Evolutionary conservation across 768 basidiomycete species (phyloP).

Genomic region (Amanita pallidorosea): DNA sequence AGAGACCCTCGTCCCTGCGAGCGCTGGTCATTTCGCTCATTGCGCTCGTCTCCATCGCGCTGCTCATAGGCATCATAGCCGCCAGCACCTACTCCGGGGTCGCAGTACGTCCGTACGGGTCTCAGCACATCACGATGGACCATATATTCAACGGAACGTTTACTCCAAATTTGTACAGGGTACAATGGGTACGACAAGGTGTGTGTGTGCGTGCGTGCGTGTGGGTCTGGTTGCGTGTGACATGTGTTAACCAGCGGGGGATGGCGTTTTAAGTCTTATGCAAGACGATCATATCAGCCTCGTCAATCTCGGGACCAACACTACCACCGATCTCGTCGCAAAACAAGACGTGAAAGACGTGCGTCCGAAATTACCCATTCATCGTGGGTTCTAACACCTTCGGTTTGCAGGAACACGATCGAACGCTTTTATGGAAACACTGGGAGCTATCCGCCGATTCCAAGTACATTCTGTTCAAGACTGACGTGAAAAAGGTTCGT

Average conservation of each 20-base stretch:
- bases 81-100: conserved; percentile 61
- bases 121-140: conserved; percentile 70
- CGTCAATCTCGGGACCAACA: conserved; percentile 70
- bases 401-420: conserved; percentile 39
- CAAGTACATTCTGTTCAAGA: conserved; percentile 78
- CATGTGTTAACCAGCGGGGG: conserved; percentile 52
- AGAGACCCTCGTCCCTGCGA: conserved; percentile 46
- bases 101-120: conserved; percentile 40
- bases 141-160: conserved; percentile 94
- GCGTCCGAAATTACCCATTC: conserved; percentile 10
- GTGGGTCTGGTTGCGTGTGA: not conserved
- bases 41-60: conserved; percentile 48
- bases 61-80: conserved; percentile 66
- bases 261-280: conserved; percentile 77
- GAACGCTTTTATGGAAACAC: conserved; percentile 33
- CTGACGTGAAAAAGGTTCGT: conserved; percentile 60
- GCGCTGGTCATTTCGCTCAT: conserved; percentile 53
- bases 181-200: conserved; percentile 95
- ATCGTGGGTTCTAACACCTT: not conserved
- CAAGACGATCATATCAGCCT: conserved; percentile 61
- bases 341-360: conserved; percentile 57
- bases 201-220: too few relatives aligned
- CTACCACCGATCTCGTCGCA: conserved; percentile 49
- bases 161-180: conserved; percentile 22
- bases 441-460: conserved; percentile 91